Evolutionary conservation across 306 rosid genomes (phyloP), one percentile per base, ranked within the genome.

Genomic region (Vigna trinervia): DNA sequence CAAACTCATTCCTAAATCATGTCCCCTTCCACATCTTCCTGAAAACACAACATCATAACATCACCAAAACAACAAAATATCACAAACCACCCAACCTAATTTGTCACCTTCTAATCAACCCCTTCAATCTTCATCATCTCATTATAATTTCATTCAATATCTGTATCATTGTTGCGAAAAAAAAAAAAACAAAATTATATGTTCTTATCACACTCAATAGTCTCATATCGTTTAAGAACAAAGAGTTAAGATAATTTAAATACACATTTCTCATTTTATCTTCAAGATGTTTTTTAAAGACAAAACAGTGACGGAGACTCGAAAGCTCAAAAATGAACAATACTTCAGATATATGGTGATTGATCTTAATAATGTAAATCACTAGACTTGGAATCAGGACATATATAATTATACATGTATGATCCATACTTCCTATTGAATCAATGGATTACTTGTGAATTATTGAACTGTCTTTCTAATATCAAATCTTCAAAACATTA

Each of bases 1-100:
- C 9, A 60, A 59, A 52, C 68, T 73, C 48, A 74, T 83, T 74
- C 80, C 51, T 22, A 60, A 51, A 50, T 51, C 74, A 51, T 73
- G 66, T 81, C 76, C 30, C 19, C 4, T 41, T 78, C 80, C 0
- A 17, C 46, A 58, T 69, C 72, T 32, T 34, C 3, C 48, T 56
- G 30, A 67, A 57, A 48, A 72, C 73, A 39, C 62, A 38, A 50
- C 67, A 66, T 83, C 52, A 68, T 28, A 68, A 73, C 53, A 46
- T n/a, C 63, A 68, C 3, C 6, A 15, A 71, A 20, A 43, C 12
- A 9, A 43, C 10, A 41, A 8, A 71, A 5, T 7, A 38, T 6
- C 10, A 38, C 82, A 26, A 10, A 38, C 82, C 48, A 51, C 74
- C 78, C 60, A 53, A 59, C 26, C 39, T 64, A 10, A 17, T 64